A percentile compares a stretch with the other conserved stretches of the same genome.
These are phyloP conservation scores for Xylariomycetidae sp. DNA, from an alignment of 2,329 filamentous ascomycete species.

Conservation along the genomic window DNA sequence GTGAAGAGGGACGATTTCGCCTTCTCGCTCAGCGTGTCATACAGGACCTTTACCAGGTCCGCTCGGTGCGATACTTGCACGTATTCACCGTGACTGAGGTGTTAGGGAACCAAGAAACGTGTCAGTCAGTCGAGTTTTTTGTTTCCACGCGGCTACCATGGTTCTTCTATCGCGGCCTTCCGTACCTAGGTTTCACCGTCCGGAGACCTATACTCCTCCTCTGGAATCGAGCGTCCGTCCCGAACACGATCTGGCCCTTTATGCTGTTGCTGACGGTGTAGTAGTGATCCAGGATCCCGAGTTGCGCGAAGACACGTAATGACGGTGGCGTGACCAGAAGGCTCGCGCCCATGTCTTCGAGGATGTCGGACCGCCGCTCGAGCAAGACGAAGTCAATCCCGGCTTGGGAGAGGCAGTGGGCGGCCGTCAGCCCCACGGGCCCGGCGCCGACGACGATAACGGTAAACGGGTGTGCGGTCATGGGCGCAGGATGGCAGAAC, in stretches of 20 bases:
- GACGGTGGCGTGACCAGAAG: constrained; percentile 9
- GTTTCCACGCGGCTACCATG: background rate
- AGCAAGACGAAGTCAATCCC: constrained; percentile 35
- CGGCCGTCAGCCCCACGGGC: constrained; percentile 24
- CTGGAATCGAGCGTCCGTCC: too few species aligned
- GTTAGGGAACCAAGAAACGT: too few species aligned
- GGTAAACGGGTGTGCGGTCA: constrained; percentile 11
- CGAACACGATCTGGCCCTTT: too few species aligned
- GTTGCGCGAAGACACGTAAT: constrained; percentile 8
- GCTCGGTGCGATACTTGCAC: constrained; percentile 8
- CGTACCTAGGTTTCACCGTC: too few species aligned
- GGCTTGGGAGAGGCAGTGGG: constrained; percentile 24
- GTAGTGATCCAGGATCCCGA: constrained; percentile 10
- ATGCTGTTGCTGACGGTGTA: constrained; percentile 3
- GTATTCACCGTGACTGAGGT: constrained; percentile 9
- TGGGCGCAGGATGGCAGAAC: too few species aligned
- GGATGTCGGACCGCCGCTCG: constrained; percentile 18
- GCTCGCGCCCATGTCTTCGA: constrained; percentile 11
- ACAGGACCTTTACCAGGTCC: constrained; percentile 6
- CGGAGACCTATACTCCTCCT: too few species aligned
- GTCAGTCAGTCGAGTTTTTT: background rate
- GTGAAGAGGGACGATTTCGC: constrained; percentile 8
- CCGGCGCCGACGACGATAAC: constrained; percentile 27
- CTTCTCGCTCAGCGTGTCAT: constrained; percentile 7
- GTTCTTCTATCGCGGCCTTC: too few species aligned